Base-by-base conservation (phyloP, 257 asterid genomes). In the Leonotis leonurus region DNA sequence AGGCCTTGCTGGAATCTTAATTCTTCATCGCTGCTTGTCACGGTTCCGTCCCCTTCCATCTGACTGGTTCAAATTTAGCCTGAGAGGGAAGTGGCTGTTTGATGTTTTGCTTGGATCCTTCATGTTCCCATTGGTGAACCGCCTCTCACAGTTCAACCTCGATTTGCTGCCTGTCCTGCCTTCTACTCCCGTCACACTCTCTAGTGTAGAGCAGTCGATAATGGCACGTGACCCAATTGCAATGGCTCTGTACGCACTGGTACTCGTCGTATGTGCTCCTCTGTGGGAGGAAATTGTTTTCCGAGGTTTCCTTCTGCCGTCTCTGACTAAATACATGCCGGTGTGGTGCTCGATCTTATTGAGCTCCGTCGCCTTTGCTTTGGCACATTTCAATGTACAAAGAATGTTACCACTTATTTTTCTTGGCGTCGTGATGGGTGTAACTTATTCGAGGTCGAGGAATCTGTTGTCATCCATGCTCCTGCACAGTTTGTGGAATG, bases 371-470 rank as follows among this genome's bases (percentile, higher is more conserved):
- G 96, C 94, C 7, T 93, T 93, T 70, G 97, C 97, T 3, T 67
- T 87, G 77, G 99, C 95, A 1, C 99, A 93, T 81, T 87, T 93
- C 59, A 89, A 93, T 77, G 96, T 85, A 68, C 97, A 93, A 62
- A 87, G 97, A 77, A 85, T 89, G 96, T 59, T 89, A 53, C 97
- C 99, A 0, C 77, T 89, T 17, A 81, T 89, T 56, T 89, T 81
- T 77, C 92, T 93, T 21, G 99, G 99, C 66, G 87, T 86, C 20
- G 99, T 89, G 79, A 93, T 93, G 97, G 99, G 99, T 5, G 67
- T 80, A 30, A 85, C 84, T 56, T 93, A 87, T 67, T 68, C 91
- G 12, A 80, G 98, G 78, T 89, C 98, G 25, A 84, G 98, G 78
- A 92, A 84, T 70, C 78, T 92, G 11, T 57, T 92, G 53, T 89